Percentiles rank a stretch among this genome's conserved stretches.
phyloP scores from a whole-genome alignment of 305 asterid species.

The Solanum hybrid region DNA sequence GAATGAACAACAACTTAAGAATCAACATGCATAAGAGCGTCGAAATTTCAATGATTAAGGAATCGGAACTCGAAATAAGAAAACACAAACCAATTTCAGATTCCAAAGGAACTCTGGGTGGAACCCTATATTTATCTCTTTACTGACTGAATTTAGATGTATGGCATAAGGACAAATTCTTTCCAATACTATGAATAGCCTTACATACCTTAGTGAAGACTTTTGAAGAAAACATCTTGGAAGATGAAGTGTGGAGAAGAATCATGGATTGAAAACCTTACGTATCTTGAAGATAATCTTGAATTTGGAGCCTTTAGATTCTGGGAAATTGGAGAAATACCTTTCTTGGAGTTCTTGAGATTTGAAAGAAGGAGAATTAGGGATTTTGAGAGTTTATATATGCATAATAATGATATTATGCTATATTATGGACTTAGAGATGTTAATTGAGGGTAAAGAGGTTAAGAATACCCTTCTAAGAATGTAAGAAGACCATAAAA shows the following conservation, averaged over 20 bases:
- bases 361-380: not conserved
- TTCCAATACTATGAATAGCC: not conserved
- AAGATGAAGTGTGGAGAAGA: not conserved
- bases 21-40: not conserved
- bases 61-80: not conserved
- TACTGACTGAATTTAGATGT: not conserved
- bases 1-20: not conserved
- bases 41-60: not conserved
- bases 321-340: not conserved
- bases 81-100: not conserved
- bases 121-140: not conserved
- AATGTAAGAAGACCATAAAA: not conserved
- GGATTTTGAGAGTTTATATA: not conserved
- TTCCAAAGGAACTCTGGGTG: not conserved
- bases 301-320: not conserved
- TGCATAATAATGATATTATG: not conserved
- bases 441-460: not conserved
- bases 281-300: not conserved
- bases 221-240: not conserved
- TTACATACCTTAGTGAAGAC: not conserved
- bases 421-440: not conserved
- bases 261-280: not conserved
- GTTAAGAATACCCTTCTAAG: too few relatives aligned
- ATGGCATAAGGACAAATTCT: not conserved
- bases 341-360: not conserved